Conservation (phyloP, 345 rosid species). For the Pistacia atlantica region DNA sequence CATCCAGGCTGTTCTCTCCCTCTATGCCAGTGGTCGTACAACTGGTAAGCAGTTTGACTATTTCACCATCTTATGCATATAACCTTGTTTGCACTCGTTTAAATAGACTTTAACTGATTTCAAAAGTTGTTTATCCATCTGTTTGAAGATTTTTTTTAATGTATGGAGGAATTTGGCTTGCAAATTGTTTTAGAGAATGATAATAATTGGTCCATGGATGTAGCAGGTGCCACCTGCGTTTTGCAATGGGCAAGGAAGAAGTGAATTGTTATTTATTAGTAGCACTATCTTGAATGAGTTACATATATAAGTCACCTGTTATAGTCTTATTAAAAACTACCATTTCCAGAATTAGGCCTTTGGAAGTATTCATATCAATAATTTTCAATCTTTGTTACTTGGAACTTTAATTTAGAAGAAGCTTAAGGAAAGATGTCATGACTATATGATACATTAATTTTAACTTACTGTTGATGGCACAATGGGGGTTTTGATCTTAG, state of each 20-base stretch:
- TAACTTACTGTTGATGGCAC: neutral
- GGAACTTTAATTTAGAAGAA: neutral
- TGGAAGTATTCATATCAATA: neutral
- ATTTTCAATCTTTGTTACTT: neutral
- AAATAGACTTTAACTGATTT: neutral
- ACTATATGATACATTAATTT: neutral
- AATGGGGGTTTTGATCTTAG: neutral
- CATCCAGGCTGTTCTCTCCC: conserved; percentile 71
- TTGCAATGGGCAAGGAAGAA: neutral
- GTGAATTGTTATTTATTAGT: neutral
- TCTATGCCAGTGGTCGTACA: conserved; percentile 75
- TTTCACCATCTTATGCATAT: neutral
- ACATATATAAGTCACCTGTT: neutral
- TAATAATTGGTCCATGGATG: neutral
- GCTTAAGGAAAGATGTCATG: neutral
- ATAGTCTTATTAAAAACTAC: neutral
- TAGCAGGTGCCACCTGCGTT: neutral
- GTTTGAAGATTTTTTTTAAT: neutral
- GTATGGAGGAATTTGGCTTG: neutral
- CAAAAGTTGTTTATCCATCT: neutral
- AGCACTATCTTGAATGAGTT: neutral
- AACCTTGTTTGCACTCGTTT: neutral
- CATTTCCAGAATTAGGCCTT: neutral
- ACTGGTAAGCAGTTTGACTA: conserved; percentile 45
- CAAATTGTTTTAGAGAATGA: neutral